Evolutionary conservation across 2,329 filamentous ascomycete genomes (phyloP), one percentile per base, ranked within the genome.

Genomic region (Coniochaeta hoffmannii): DNA sequence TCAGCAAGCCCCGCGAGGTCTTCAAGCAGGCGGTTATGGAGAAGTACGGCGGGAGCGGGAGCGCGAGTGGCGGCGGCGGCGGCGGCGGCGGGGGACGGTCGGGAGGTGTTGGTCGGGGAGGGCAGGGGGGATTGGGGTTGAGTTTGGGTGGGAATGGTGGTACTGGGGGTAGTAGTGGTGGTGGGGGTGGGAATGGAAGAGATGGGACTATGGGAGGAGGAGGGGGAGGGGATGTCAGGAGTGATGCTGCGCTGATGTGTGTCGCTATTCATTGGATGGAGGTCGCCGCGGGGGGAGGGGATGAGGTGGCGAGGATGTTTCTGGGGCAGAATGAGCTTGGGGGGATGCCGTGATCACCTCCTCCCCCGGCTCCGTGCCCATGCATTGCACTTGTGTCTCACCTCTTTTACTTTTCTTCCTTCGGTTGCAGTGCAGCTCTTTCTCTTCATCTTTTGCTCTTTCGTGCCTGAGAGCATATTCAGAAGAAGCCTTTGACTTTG

Each of bases 231-330:
- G 73, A 82, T 57, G 77, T 82, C 34, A 70, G 90, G 61, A 91
- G 86, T 57, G 90, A 97, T 68, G 89, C 90, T 1, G 87, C 87
- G 54, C 85, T 91, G 41, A 94, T 97, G 89, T 97, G 92, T 65
- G 83, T 96, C 56, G 93, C 93, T 10, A 86, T 95, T 71, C 93
- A 97, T 75, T 97, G 93, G 92, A 97, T 97, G 91, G 49, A 51
- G 49, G 78, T 89, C 61, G 91, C 89, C 35, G 88, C 90, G 63
- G 81, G 82, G 55, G 91, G 91, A n/a, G 91, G 91, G 1, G 93
- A 97, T 68, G 82, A 88, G 65, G 76, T 96, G 62, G 93, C 93
- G 19, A 86, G 84, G 67, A 88, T 87, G 68, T 92, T 93, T 71
- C 74, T 97, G 69, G 81, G 86, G 60, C 89, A 95, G 72, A 64